Percentiles rank a stretch among this genome's conserved stretches.
Conservation (phyloP, 1,284 basidiomycete species). For the Heliocybe sulcata region DNA sequence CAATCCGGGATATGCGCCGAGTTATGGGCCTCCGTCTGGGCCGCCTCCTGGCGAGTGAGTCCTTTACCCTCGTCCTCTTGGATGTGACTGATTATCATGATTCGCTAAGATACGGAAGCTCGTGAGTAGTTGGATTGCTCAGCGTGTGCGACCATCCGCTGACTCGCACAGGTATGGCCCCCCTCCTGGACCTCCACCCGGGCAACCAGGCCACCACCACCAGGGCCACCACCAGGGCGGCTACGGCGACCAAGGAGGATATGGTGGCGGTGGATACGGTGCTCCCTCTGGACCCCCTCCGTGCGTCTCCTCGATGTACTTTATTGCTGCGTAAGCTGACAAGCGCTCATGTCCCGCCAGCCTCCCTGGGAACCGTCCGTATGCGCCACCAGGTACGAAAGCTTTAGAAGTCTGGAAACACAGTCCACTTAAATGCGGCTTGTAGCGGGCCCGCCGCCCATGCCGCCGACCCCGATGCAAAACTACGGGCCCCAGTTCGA, state of each 20-base stretch:
- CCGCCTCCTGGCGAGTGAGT: background rate
- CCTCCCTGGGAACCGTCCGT: background rate
- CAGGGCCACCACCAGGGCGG: background rate
- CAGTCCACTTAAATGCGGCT: background rate
- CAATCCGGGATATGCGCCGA: background rate
- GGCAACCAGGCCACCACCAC: background rate
- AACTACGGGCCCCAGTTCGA: constrained; percentile 61
- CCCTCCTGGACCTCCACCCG: background rate
- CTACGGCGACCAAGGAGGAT: background rate
- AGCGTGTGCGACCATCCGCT: background rate
- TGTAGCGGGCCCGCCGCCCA: constrained; percentile 31
- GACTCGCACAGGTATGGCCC: background rate
- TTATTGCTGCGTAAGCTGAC: background rate
- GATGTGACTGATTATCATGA: background rate
- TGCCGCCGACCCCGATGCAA: constrained; percentile 59
- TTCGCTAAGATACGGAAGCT: background rate
- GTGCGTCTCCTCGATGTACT: background rate
- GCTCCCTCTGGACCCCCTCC: constrained; percentile 3
- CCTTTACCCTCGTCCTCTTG: too few species aligned
- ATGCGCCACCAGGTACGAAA: constrained; percentile 2
- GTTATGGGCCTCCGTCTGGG: background rate
- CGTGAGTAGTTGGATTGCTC: background rate
- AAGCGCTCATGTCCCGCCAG: background rate
- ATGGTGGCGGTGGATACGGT: background rate
- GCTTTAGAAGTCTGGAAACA: too few species aligned